Evolutionary conservation across 2,329 filamentous ascomycete species (phyloP).

Genomic region (Aspergillus intermedius): DNA sequence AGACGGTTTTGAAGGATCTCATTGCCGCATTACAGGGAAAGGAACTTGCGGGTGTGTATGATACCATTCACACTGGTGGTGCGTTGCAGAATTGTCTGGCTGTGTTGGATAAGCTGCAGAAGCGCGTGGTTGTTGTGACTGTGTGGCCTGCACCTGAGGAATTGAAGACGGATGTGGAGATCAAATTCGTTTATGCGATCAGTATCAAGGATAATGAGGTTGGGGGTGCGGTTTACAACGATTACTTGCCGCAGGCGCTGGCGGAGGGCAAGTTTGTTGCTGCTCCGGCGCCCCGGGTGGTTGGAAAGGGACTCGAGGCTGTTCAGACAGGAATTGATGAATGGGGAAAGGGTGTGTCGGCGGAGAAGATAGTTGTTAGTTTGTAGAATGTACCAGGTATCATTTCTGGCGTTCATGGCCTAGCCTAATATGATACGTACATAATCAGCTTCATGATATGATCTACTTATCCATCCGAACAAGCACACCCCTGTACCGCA

Average conservation of each 20-base stretch:
- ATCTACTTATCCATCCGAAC: slow-evolving; percentile 12
- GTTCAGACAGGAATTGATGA: background rate
- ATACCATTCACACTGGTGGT: background rate
- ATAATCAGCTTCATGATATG: background rate
- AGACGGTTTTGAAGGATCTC: slow-evolving; percentile 7
- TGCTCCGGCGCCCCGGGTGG: slow-evolving; percentile 29
- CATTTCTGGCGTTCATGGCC: too few species aligned
- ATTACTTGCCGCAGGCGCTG: slow-evolving; percentile 28
- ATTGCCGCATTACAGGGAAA: slow-evolving; percentile 7
- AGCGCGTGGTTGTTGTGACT: background rate
- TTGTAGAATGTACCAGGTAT: too few species aligned
- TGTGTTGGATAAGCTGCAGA: background rate
- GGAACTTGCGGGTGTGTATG: slow-evolving; percentile 9
- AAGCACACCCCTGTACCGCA: slow-evolving; percentile 44
- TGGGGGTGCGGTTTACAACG: slow-evolving; percentile 24
- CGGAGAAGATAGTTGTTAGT: background rate
- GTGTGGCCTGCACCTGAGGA: background rate
- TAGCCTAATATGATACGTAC: too few species aligned
- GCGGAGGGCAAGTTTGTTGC: slow-evolving; percentile 20
- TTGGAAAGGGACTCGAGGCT: slow-evolving; percentile 7
- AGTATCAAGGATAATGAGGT: slow-evolving; percentile 10
- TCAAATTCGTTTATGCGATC: background rate
- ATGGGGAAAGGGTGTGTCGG: background rate
- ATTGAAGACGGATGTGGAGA: background rate
- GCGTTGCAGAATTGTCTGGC: background rate